Evolutionary conservation across 2,329 filamentous ascomycete genomes (phyloP), one percentile per base, ranked within the genome.

Genomic region (Aspergillus novofumigatus): DNA sequence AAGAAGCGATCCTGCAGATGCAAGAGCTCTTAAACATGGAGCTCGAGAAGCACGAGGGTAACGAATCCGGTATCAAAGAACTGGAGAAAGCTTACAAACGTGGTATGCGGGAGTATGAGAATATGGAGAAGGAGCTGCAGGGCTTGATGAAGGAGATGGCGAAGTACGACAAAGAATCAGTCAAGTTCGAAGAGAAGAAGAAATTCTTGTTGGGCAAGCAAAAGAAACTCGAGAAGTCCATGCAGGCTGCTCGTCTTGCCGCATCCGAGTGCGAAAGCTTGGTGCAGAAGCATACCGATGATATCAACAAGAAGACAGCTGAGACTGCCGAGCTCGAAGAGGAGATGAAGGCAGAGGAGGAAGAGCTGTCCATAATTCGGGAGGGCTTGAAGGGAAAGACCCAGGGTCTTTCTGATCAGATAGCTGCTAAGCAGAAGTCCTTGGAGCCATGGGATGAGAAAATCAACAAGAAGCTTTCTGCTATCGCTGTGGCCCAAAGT

Each of bases 111-210:
- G 89, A 95, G 61, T 92, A 88, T 62, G 92, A 95, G 63, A 80
- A 80, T 1, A 85, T 95, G 62, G 91, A 96, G 65, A 93, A 95
- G 74, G 83, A 90, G 53, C 87, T 88, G 0, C 90, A 97, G 65
- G 81, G 80, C 26, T 81, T 96, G 54, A 78, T 88, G 59, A 96
- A 96, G 71, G 91, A 97, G 70, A 87, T 94, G 76, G 87, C 91
- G 48, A 93, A 92, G 70, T 92, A 95, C 60, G 95, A 99, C 69
- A 96, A 97, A 71, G 94, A 97, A 70, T 87, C 88, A 23, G 94
- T 99, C 75, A 99, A 99, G 70, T 92, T 96, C 64, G 93, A 97
- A 63, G 95, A 99, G 75, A 97, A 97, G 80, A 88, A 89, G 72
- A 99, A 99, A 72, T 97, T 97, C 74, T 77, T 99, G 63, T 80